Conservation (phyloP, 179 eudicot genomes). For the Silene coronaria region DNA sequence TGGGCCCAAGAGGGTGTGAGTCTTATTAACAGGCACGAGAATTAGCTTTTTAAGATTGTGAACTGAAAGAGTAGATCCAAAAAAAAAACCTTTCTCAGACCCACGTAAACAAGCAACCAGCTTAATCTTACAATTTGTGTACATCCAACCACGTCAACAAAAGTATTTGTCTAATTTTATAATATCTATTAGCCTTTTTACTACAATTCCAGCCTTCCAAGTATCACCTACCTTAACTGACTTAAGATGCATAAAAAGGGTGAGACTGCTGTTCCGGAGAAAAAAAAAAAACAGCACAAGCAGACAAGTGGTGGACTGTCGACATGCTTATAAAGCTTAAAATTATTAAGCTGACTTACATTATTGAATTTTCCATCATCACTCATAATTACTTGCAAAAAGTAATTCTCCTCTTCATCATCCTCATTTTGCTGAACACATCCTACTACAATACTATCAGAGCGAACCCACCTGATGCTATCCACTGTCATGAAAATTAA, state of each 20-base stretch:
- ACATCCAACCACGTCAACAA: not conserved
- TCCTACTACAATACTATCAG: conserved; percentile 77
- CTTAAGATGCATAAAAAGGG: not conserved
- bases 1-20: not conserved
- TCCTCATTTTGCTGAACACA: conserved; percentile 52
- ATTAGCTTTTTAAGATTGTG: not conserved
- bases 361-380: conserved; percentile 43
- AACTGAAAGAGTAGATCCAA: not conserved
- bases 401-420: conserved; percentile 63
- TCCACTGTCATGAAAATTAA: conserved; percentile 50
- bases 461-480: conserved; percentile 77
- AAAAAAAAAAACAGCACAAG: conserved; percentile 13
- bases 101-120: too few relatives aligned
- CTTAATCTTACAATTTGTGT: not conserved
- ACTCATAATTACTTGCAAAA: conserved; percentile 65
- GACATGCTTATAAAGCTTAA: not conserved
- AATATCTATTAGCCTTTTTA: not conserved
- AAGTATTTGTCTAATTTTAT: not conserved
- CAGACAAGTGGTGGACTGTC: not conserved
- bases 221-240: not conserved
- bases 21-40: too few relatives aligned
- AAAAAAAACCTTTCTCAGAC: too few relatives aligned
- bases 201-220: not conserved
- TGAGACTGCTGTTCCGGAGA: not conserved
- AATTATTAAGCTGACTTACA: conserved; percentile 35